phyloP scores from a whole-genome alignment of 2,329 filamentous ascomycete species.

The Zalaria sp. region DNA sequence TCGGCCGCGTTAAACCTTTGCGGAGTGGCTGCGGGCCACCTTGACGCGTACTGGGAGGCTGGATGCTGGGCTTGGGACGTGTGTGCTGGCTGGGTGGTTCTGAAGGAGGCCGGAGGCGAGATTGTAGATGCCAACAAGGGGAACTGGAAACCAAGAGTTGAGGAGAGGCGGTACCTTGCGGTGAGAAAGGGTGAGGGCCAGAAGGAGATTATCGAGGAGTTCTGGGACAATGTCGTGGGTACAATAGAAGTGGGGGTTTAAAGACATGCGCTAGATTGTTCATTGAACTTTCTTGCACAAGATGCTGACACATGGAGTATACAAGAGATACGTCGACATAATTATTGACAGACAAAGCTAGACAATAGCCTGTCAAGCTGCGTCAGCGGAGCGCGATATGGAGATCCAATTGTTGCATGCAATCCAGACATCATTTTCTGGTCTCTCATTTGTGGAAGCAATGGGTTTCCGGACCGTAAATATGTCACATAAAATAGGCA shows the following conservation, averaged over 20 bases:
- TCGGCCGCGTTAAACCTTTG: constrained; percentile 65
- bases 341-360: too few species aligned
- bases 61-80: constrained; percentile 82
- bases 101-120: constrained; percentile 58
- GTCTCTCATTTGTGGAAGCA: too few species aligned
- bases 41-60: constrained; percentile 71
- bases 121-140: constrained; percentile 63
- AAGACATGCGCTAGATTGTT: background rate
- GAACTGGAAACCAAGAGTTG: constrained; percentile 46
- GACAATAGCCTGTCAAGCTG: too few species aligned
- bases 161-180: constrained; percentile 42
- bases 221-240: constrained; percentile 32
- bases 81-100: constrained; percentile 65
- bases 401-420: too few species aligned
- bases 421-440: too few species aligned
- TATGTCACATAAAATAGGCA: background rate
- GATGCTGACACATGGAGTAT: too few species aligned
- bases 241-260: constrained; percentile 25
- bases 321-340: too few species aligned
- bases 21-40: constrained; percentile 52
- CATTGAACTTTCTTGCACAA: too few species aligned
- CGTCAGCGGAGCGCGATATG: too few species aligned
- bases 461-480: too few species aligned
- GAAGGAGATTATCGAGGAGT: constrained; percentile 32
- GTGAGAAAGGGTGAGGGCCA: constrained; percentile 31